Evolutionary conservation across 495 filamentous ascomycete species (phyloP), one percentile per base, ranked within the genome.

Genomic region (Gamarada debralockiae): DNA sequence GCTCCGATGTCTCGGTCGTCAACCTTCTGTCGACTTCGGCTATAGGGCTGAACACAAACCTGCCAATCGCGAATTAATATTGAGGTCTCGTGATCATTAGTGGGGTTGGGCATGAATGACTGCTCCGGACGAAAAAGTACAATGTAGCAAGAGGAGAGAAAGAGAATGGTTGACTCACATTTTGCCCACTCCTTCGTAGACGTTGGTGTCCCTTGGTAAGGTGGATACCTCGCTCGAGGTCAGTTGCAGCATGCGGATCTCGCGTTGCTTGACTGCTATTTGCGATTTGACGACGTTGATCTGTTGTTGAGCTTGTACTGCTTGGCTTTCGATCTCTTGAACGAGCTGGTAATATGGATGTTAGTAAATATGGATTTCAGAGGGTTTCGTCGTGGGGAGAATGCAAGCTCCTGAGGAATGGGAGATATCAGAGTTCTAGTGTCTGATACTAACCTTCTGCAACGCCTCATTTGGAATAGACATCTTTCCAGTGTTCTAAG

Each of bases 161-260:
- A 17, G 5, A n/a, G 13, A 13, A 37, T 8, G 39, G 46, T 34
- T 25, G 21, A 68, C 86, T 65, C 67, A 96, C 93, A 98, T 97
- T 74, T 96, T 97, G 20, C 93, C 93, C 4, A 97, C 87, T 2
- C 92, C 92, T 67, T 97, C 92, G 59, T 97, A 98, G 9, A 96
- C 83, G 17, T 81, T 83, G 0, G 92, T 96, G 34, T 84, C 79
- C 33, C 78, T 72, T n/a, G 92, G 86, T 55, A 98, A 65, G 8
- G 83, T 74, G 24, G 81, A 78, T 44, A 97, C 73, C 69, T 98
- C 93, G 52, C 77, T 88, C 8, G 83, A 80, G 25, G 93, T 97
- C 52, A 97, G 75, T 69, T 96, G 88, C 23, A 93, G 78, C 70
- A 96, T 83, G 17, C 93, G 87, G 56, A 87, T 81, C 63, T 97